These are phyloP conservation scores for Platanthera zijinensis DNA, from an alignment of 106 monocot species.

Conservation along the genomic window DNA sequence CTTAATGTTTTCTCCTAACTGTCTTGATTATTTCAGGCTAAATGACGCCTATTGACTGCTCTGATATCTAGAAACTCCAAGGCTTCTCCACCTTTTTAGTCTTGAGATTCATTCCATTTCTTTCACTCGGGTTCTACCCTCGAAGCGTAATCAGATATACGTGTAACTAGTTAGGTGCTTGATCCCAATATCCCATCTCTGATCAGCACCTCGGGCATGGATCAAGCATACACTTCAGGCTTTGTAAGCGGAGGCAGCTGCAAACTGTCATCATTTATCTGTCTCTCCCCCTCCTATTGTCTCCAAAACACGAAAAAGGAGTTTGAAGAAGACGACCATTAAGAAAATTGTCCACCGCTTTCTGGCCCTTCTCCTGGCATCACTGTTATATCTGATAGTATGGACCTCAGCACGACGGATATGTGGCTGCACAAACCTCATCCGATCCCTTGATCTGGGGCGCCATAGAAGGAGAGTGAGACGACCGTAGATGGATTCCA, in stretches of 20 bases:
- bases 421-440: background rate
- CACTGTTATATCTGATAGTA: background rate
- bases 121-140: conserved; percentile 8
- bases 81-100: background rate
- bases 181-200: background rate
- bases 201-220: conserved; percentile 34
- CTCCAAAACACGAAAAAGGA: background rate
- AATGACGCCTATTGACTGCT: conserved; percentile 14
- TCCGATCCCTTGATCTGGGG: conserved; percentile 4
- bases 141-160: conserved; percentile 7
- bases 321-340: no score
- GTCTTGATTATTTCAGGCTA: conserved; percentile 21
- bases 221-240: conserved; percentile 79
- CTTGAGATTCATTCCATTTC: background rate
- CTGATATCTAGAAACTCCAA: background rate
- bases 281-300: conserved; percentile 8
- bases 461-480: background rate
- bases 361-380: background rate
- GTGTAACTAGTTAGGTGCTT: conserved; percentile 1
- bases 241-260: conserved; percentile 79
- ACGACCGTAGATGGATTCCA: conserved; percentile 5
- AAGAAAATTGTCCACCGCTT: background rate
- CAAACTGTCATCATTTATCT: conserved; percentile 24
- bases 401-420: conserved; percentile 12
- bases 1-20: background rate